phyloP scores from a whole-genome alignment of 139 green algal species.

The Ulvella scutata region DNA sequence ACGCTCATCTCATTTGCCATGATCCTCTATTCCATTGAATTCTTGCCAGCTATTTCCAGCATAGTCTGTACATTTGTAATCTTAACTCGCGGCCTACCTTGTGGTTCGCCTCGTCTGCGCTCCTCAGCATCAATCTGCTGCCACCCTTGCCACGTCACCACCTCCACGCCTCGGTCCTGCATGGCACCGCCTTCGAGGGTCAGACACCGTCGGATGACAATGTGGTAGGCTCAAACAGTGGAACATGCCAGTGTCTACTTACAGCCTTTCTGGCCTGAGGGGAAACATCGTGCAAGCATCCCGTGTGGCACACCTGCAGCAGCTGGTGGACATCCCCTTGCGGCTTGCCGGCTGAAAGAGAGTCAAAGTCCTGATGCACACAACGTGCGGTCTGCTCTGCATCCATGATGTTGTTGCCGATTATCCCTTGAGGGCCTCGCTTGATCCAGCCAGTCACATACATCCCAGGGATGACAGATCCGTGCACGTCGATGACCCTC shows the following conservation, averaged over 20 bases:
- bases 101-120: conserved; percentile 15
- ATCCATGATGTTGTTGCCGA: conserved; percentile 77
- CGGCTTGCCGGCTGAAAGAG: not conserved
- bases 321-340: not conserved
- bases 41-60: conserved; percentile 25
- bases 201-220: not conserved
- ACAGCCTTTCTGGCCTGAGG: too few species aligned
- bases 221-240: not conserved
- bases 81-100: conserved; percentile 52
- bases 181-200: conserved; percentile 14
- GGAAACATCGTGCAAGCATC: too few species aligned
- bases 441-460: conserved; percentile 83
- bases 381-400: conserved; percentile 57
- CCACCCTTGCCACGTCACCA: conserved; percentile 32
- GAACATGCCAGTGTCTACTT: too few species aligned
- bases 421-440: conserved; percentile 76
- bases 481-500: conserved; percentile 25
- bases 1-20: too few species aligned
- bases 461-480: conserved; percentile 28
- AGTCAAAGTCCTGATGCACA: conserved; percentile 27
- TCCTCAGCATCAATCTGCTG: conserved; percentile 44
- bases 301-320: not conserved
- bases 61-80: conserved; percentile 32
- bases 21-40: too few species aligned
- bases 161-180: conserved; percentile 11